A percentile compares a stretch with the other conserved stretches of the same genome.
These are phyloP conservation scores for Colletotrichum musae DNA, from an alignment of 2,329 filamentous ascomycete species.

Conservation along the genomic window DNA sequence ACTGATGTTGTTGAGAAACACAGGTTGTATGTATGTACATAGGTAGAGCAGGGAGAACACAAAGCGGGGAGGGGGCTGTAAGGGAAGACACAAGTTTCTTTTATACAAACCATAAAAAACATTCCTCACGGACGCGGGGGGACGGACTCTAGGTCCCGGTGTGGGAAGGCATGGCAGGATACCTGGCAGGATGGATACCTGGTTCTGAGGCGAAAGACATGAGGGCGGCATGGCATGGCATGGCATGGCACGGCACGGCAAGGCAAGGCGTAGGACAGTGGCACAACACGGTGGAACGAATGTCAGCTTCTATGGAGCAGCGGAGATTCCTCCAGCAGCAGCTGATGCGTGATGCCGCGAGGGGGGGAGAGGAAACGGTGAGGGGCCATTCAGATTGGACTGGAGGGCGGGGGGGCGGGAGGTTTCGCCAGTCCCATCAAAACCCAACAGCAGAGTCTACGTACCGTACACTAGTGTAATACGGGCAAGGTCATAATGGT, in stretches of 20 bases:
- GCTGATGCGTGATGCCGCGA: background rate
- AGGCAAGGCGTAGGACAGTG: background rate
- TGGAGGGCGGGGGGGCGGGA: no score
- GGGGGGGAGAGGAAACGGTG: background rate
- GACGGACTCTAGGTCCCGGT: background rate
- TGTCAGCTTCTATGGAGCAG: background rate
- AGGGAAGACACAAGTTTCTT: background rate
- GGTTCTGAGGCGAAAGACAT: no score
- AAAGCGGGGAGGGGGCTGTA: conserved; percentile 4
- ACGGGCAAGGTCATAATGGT: no score
- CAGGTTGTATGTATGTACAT: no score
- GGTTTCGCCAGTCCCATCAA: no score
- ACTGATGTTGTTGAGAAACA: no score
- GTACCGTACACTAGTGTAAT: no score
- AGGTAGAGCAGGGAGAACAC: background rate
- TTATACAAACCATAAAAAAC: background rate
- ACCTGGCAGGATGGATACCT: background rate
- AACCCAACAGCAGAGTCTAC: no score
- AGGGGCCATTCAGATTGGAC: background rate
- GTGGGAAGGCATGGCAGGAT: background rate
- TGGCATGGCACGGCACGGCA: background rate
- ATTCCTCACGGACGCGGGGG: background rate
- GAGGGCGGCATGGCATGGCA: background rate
- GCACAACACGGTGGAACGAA: background rate
- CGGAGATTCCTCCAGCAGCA: background rate